Evolutionary conservation across 225 moss, liverwort and hornwort species (phyloP), one percentile per base, ranked within the genome.

Genomic region (Polytrichum formosum): DNA sequence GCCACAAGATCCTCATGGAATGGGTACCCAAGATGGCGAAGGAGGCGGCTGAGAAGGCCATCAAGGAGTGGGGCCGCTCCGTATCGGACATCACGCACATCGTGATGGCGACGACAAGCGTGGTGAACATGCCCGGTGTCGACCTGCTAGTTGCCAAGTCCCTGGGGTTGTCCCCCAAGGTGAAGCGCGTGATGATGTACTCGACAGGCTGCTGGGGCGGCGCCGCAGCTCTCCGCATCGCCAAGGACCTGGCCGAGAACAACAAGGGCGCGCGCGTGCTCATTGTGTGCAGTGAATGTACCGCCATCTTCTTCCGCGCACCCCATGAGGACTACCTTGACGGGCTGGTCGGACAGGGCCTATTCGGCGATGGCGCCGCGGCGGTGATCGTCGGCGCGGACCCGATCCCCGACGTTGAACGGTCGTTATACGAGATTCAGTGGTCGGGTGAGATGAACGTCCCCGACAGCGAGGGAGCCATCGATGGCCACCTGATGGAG

Each of bases 111-210:
- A 91, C 93, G 16, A 89, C 88, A 2, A 96, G 96, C 67, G 83
- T 88, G 6, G 93, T 90, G 59, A 90, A 87, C 74, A 93, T 96
- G 93, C 96, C 96, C 5, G 96, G 96, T 0, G 0, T 82, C 0
- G 87, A 88, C 68, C 31, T 82, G 5, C 10, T 58, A 0, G 65
- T 88, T 1, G 79, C 79, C 5, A 80, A 80, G 13, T 13, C 29
- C 6, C 81, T 85, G 1, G 82, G 82, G 5, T 70, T 88, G 7
- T 63, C 79, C 1, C 29, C 65, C 7, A 85, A 73, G 65, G 53
- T 82, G 26, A 69, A 75, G 1, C 84, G 88, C 5, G 77, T 88
- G 35, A 82, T 85, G 88, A 71, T 86, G 86, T 83, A 86, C 30
- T 74, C 82, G n/a, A 75, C 83, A 19, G 96, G 96, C 0, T 96